Evolutionary conservation across 2,329 filamentous ascomycete genomes (phyloP).

Genomic region (Hymenotorrendiella dingleyae): DNA sequence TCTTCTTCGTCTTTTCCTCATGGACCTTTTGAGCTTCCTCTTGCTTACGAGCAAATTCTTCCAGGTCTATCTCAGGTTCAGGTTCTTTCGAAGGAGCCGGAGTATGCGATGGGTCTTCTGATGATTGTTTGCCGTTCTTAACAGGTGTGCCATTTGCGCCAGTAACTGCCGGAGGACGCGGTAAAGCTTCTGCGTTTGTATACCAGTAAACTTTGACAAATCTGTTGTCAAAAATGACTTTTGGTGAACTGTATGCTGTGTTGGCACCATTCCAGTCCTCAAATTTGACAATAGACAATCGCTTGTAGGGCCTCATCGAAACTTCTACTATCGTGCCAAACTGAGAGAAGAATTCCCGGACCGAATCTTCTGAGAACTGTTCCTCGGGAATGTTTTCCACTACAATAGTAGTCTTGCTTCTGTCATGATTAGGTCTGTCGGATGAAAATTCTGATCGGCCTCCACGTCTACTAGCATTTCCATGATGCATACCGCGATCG

Average conservation of each 20-base stretch:
- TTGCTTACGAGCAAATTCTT: slow-evolving; percentile 63
- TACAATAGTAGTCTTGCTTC: slow-evolving; percentile 61
- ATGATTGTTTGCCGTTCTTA: slow-evolving; percentile 26
- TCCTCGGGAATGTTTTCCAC: slow-evolving; percentile 74
- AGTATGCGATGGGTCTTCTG: background rate
- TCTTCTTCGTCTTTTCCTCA: slow-evolving; percentile 58
- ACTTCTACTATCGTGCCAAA: slow-evolving; percentile 64
- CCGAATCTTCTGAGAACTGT: slow-evolving; percentile 56
- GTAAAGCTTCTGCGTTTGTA: slow-evolving; percentile 42
- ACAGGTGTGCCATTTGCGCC: slow-evolving; percentile 23
- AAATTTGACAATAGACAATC: slow-evolving; percentile 65
- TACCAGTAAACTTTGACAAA: slow-evolving; percentile 84
- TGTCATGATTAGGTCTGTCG: slow-evolving; percentile 57
- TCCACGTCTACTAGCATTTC: slow-evolving; percentile 18
- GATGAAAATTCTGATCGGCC: slow-evolving; percentile 54
- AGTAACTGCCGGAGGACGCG: slow-evolving; percentile 24
- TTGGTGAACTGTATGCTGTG: slow-evolving; percentile 68
- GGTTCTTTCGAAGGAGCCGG: slow-evolving; percentile 17
- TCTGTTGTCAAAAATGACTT: slow-evolving; percentile 76
- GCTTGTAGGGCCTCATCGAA: slow-evolving; percentile 59
- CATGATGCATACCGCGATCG: slow-evolving; percentile 26
- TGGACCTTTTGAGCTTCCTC: slow-evolving; percentile 65
- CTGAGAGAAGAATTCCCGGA: slow-evolving; percentile 64
- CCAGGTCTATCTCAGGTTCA: slow-evolving; percentile 55
- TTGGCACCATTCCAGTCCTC: slow-evolving; percentile 60